Evolutionary conservation across 2,329 filamentous ascomycete genomes (phyloP), one percentile per base, ranked within the genome.

Genomic region (Pyrenophora teres): DNA sequence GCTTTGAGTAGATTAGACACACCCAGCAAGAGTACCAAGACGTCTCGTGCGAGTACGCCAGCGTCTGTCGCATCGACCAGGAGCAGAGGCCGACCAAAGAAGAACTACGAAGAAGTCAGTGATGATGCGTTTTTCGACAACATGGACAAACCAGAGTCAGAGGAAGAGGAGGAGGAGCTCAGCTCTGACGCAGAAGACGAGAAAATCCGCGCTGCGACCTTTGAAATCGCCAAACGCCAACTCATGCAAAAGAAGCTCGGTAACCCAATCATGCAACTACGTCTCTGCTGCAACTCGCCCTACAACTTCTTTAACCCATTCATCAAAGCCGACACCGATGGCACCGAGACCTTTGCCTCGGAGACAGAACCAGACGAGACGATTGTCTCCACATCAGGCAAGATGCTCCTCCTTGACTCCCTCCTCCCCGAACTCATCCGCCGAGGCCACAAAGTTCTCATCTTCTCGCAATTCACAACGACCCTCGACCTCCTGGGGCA

Each of bases 241-340:
- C 90, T 97, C n/a, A 80, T 86, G 3, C 84, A 85, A 37, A 97
- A 97, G 77, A 97, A 96, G 67, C 81, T 97, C 1, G 92, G 94
- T 40, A 99, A 99, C 61, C 89, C 92, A 0, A 77, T 97, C 16
- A 91, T 96, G 80, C 94, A 99, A 70, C 84, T 96, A 3, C 88
- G 94, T 0, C 82, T 97, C 0, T 91, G 90, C 9, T 97, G 94
- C 74, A 96, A 99, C 72, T 90, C 87, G 0, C 94, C 94, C 0
- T 92, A 97, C 74, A 96, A 97, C 69, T 97, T 99, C 72, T 97
- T 96, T 75, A 95, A 92, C 69, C 93, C 94, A 0, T 97, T 93
- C 59, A 59, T 72, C 13, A 59, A 64, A 19, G 66, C 68, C n/a
- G 75, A 77, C 83, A 80, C 83, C 0, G 78, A 79, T 9, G 68